Conservation (phyloP, 805 yeast genomes). For the Zygotorulaspora sp. region DNA sequence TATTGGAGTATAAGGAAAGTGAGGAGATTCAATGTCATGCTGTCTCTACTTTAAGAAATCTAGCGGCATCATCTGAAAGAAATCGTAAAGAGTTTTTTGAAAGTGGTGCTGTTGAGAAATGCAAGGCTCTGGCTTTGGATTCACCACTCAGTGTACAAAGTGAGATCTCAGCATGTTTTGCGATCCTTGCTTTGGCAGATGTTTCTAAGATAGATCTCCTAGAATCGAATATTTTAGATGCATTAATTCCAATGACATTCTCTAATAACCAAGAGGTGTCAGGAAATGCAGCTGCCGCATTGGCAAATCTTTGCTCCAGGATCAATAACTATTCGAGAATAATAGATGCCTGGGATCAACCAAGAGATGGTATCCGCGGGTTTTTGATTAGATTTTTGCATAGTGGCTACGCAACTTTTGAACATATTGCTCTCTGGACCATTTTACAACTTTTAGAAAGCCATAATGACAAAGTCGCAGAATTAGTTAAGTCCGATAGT, state of each 20-base stretch:
- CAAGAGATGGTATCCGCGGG: constrained; percentile 80
- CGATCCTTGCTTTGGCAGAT: constrained; percentile 93
- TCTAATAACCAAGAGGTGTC: constrained; percentile 90
- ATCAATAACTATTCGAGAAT: constrained; percentile 79
- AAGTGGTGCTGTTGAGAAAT: constrained; percentile 92
- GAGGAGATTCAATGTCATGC: constrained; percentile 99
- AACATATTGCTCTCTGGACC: constrained; percentile 97
- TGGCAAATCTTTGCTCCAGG: constrained; percentile 91
- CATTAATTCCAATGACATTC: constrained; percentile 84
- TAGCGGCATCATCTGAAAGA: constrained; percentile 93
- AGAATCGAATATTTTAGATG: constrained; percentile 79
- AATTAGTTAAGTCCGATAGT: constrained; percentile 51
- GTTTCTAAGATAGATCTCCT: constrained; percentile 82
- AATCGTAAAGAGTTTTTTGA: constrained; percentile 87
- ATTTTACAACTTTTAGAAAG: constrained; percentile 88
- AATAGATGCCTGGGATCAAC: constrained; percentile 69
- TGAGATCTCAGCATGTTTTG: constrained; percentile 96
- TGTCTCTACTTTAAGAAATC: constrained; percentile 88
- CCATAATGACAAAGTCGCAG: constrained; percentile 58
- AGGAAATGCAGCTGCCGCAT: constrained; percentile 97
- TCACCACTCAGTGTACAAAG: constrained; percentile 92
- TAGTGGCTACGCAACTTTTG: constrained; percentile 87
- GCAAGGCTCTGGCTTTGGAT: constrained; percentile 76
- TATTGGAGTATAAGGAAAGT: constrained; percentile 78
- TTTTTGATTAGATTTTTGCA: constrained; percentile 76